Conservation (phyloP, 2,329 filamentous ascomycete species). For the Cytospora chrysosperma region DNA sequence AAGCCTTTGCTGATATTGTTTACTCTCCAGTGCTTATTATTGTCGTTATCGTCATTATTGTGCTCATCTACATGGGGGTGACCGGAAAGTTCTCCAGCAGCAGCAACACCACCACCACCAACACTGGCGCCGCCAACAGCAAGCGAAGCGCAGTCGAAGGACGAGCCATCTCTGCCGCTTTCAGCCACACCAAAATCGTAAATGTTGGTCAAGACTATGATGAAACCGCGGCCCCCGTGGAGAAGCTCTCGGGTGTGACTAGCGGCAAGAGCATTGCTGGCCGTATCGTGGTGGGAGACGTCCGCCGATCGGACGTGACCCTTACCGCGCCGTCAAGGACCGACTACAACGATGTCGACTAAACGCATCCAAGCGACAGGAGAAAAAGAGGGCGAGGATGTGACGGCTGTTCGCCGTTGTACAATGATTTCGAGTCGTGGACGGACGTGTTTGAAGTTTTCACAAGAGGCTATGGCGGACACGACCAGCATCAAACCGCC, state of each 20-base stretch:
- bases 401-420: background rate
- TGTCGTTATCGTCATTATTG: conserved; percentile 50
- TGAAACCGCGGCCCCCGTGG: conserved; percentile 17
- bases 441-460: background rate
- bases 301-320: background rate
- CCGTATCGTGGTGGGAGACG: conserved; percentile 13
- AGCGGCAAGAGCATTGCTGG: conserved; percentile 21
- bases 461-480: background rate
- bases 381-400: background rate
- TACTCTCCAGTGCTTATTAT: conserved; percentile 43
- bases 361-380: background rate
- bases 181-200: conserved; percentile 29
- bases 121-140: too few species aligned
- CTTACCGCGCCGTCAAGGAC: background rate
- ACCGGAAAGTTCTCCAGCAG: conserved; percentile 28
- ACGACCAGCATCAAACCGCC: background rate
- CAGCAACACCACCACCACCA: conserved; percentile 34
- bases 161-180: conserved; percentile 24
- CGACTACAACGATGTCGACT: conserved; percentile 14
- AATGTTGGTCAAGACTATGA: conserved; percentile 17
- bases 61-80: conserved; percentile 50
- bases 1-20: conserved; percentile 29
- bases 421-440: background rate
- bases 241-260: conserved; percentile 19
- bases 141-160: conserved; percentile 28